These are phyloP conservation scores for Candida neerlandica DNA, from an alignment of 1,139 yeast species.

Conservation along the genomic window DNA sequence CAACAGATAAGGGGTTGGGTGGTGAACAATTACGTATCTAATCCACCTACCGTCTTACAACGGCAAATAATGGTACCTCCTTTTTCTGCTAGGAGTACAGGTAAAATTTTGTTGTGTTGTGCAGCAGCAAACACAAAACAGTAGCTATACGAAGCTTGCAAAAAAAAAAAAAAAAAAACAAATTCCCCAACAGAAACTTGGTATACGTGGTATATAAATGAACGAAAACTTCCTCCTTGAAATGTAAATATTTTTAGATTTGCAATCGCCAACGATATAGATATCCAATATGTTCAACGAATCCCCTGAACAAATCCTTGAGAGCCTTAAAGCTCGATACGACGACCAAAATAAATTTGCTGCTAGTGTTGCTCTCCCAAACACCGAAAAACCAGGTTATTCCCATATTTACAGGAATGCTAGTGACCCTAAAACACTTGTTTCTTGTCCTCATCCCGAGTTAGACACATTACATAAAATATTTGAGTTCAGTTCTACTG, in stretches of 20 bases:
- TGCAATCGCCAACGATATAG: background rate
- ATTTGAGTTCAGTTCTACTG: conserved; percentile 43
- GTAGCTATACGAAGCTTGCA: too few species aligned
- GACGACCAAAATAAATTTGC: conserved; percentile 8
- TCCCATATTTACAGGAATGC: conserved; percentile 57
- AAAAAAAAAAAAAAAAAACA: too few species aligned
- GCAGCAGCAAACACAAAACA: too few species aligned
- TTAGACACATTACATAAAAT: conserved; percentile 52
- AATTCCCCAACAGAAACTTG: too few species aligned
- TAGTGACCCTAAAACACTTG: conserved; percentile 34
- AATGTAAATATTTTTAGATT: background rate
- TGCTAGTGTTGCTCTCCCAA: conserved; percentile 17
- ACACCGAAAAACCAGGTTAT: conserved; percentile 45
- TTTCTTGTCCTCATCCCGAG: conserved; percentile 48
- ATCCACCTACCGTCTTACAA: too few species aligned
- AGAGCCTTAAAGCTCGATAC: conserved; percentile 11
- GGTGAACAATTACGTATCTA: background rate
- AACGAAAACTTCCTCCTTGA: too few species aligned
- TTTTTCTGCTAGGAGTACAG: too few species aligned
- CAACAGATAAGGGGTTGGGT: background rate
- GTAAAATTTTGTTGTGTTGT: too few species aligned
- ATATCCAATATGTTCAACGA: conserved; percentile 13
- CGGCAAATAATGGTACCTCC: too few species aligned
- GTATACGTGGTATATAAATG: too few species aligned
- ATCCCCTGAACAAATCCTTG: conserved; percentile 13